Evolutionary conservation across 148 eudicot genomes (phyloP).

Genomic region (Mesembryanthemum crystallinum): DNA sequence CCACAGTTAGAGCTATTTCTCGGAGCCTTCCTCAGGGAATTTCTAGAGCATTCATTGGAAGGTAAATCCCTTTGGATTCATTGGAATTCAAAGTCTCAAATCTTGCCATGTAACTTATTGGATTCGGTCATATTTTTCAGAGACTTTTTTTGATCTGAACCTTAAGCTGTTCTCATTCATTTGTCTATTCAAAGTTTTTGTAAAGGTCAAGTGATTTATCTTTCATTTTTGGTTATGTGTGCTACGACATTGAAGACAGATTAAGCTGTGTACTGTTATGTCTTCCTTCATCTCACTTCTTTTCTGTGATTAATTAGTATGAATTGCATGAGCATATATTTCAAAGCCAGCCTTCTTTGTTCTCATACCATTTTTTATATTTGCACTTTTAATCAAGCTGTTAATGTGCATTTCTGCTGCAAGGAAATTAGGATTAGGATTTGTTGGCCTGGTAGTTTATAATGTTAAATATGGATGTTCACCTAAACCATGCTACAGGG

Average conservation of each 20-base stretch:
- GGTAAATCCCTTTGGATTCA: slow-evolving; percentile 35
- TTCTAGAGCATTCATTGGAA: slow-evolving; percentile 90
- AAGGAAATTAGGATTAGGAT: not conserved
- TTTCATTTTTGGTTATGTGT: not conserved
- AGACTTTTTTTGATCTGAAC: not conserved
- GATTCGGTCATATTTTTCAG: not conserved
- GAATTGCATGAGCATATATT: not conserved
- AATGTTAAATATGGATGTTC: not conserved
- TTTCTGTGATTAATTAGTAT: not conserved
- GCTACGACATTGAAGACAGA: not conserved
- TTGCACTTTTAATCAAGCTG: not conserved
- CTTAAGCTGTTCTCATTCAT: not conserved
- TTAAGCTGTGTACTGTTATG: not conserved
- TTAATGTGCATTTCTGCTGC: not conserved
- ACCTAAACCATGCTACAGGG: not conserved
- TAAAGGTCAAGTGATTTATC: not conserved
- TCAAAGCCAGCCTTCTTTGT: not conserved
- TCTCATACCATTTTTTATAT: not conserved
- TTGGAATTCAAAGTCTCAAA: not conserved
- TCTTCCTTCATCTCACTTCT: not conserved
- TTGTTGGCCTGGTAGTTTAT: not conserved
- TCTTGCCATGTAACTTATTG: not conserved
- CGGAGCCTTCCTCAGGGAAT: slow-evolving; percentile 80
- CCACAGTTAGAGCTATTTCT: slow-evolving; percentile 69
- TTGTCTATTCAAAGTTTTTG: not conserved